These are phyloP conservation scores for Thielaviopsis musarum DNA, from an alignment of 2,329 filamentous ascomycete species.

Conservation along the genomic window DNA sequence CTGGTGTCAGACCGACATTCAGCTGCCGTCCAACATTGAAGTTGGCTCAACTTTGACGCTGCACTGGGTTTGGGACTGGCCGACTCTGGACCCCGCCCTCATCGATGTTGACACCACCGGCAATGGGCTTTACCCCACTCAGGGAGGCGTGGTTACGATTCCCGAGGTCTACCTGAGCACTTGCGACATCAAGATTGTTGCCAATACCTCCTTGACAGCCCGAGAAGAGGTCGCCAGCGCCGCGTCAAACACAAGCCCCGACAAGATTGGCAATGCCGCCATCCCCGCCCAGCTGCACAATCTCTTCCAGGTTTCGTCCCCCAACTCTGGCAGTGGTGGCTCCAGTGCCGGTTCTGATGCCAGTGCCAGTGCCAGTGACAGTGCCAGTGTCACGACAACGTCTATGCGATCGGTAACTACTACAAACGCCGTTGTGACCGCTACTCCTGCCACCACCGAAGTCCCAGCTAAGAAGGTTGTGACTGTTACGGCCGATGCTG, in stretches of 20 bases:
- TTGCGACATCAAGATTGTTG: conserved; percentile 24
- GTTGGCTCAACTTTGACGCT: conserved; percentile 54
- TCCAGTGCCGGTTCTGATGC: background rate
- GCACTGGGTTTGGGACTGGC: conserved; percentile 98
- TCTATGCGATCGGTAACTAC: conserved; percentile 1
- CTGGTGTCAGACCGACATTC: conserved; percentile 67
- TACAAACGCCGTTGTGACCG: background rate
- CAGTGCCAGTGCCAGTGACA: conserved; percentile 1
- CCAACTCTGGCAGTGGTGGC: conserved; percentile 2
- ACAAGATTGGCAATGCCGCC: conserved; percentile 27
- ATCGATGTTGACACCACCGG: conserved; percentile 24
- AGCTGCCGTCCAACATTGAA: conserved; percentile 51
- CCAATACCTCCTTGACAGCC: background rate
- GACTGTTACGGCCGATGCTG: conserved; percentile 15
- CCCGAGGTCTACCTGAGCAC: conserved; percentile 27
- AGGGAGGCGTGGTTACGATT: conserved; percentile 12
- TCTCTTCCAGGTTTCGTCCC: conserved; percentile 26
- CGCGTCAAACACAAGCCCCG: conserved; percentile 11
- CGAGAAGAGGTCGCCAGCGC: background rate
- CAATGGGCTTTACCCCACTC: conserved; percentile 23
- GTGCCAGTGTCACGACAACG: conserved; percentile 11
- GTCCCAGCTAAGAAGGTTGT: conserved; percentile 9
- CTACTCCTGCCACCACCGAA: conserved; percentile 9
- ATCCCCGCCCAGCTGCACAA: conserved; percentile 28
- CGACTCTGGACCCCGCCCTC: conserved; percentile 33